Evolutionary conservation across 202 grass and related monocot genomes (phyloP).

Genomic region (Sporobolus alterniflorus): DNA sequence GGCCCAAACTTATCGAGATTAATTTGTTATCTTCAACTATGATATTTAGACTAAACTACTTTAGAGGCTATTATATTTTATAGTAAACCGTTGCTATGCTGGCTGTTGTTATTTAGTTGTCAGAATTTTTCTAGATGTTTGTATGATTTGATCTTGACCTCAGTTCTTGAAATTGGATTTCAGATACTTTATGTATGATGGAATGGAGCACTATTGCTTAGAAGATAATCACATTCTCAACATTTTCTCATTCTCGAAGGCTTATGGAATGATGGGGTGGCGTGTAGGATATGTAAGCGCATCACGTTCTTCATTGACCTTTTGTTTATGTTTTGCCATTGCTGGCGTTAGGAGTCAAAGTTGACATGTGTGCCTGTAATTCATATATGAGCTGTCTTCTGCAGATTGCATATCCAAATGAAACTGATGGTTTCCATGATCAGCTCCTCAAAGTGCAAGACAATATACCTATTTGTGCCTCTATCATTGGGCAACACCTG

Average conservation of each 20-base stretch:
- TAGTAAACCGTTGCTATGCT: too few species aligned
- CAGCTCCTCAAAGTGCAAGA: slow-evolving; percentile 97
- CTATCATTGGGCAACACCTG: slow-evolving; percentile 82
- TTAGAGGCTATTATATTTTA: too few species aligned
- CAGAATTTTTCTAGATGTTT: not conserved
- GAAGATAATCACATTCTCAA: slow-evolving; percentile 94
- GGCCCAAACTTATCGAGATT: too few species aligned
- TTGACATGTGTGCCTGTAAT: too few species aligned
- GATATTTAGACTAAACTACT: not conserved
- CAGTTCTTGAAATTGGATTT: slow-evolving; percentile 16
- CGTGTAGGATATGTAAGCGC: slow-evolving; percentile 97
- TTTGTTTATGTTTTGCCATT: not conserved
- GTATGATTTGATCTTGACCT: slow-evolving; percentile 13
- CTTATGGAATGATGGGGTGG: slow-evolving; percentile 99
- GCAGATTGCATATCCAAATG: slow-evolving; percentile 93
- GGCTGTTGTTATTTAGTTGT: not conserved
- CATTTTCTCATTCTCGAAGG: slow-evolving; percentile 99
- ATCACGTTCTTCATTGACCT: not conserved
- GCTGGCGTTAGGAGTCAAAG: slow-evolving; percentile 1
- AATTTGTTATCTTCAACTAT: slow-evolving; percentile 16
- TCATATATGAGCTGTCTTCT: too few species aligned
- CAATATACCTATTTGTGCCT: slow-evolving; percentile 96
- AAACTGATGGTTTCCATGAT: slow-evolving; percentile 66
- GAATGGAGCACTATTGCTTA: slow-evolving; percentile 89
- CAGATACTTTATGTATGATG: slow-evolving; percentile 99